These are phyloP conservation scores for Dictyostelium purpureum DNA, from an alignment of 78 protist species.

Conservation along the genomic window DNA sequence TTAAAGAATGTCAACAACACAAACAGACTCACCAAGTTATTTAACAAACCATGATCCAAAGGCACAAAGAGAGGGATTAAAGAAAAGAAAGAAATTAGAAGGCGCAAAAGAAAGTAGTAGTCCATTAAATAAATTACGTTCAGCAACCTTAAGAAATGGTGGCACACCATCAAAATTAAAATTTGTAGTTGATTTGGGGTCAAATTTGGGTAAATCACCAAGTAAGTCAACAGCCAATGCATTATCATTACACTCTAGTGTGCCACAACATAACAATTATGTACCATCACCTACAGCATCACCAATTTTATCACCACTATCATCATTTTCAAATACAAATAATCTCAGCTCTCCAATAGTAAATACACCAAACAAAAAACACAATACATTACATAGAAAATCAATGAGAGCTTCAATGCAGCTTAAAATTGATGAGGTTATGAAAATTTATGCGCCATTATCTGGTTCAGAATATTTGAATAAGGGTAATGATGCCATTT, in stretches of 20 bases:
- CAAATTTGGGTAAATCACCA: conserved; percentile 12
- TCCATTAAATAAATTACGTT: conserved; percentile 31
- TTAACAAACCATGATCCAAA: conserved; percentile 27
- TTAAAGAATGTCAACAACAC: conserved; percentile 21
- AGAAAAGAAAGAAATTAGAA: conserved; percentile 63
- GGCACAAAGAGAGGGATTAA: background rate
- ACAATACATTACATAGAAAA: conserved; percentile 29
- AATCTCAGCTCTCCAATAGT: background rate
- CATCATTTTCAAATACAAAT: too few species aligned
- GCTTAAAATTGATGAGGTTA: conserved; percentile 63
- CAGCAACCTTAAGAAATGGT: conserved; percentile 36
- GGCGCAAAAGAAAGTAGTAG: conserved; percentile 60
- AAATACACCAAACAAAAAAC: conserved; percentile 18
- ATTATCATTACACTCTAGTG: conserved; percentile 50
- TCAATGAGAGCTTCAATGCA: conserved; percentile 43
- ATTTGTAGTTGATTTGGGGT: conserved; percentile 28
- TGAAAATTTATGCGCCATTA: conserved; percentile 67
- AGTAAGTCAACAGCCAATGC: conserved; percentile 72
- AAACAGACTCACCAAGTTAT: conserved; percentile 27
- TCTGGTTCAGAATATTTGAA: conserved; percentile 51
- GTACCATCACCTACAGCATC: conserved; percentile 8
- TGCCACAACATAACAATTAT: conserved; percentile 20
- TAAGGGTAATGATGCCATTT: background rate
- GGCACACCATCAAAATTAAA: conserved; percentile 5
- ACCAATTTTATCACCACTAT: too few species aligned